Base-by-base conservation (phyloP, 331 rosid species). In the Quercus phellos region DNA sequence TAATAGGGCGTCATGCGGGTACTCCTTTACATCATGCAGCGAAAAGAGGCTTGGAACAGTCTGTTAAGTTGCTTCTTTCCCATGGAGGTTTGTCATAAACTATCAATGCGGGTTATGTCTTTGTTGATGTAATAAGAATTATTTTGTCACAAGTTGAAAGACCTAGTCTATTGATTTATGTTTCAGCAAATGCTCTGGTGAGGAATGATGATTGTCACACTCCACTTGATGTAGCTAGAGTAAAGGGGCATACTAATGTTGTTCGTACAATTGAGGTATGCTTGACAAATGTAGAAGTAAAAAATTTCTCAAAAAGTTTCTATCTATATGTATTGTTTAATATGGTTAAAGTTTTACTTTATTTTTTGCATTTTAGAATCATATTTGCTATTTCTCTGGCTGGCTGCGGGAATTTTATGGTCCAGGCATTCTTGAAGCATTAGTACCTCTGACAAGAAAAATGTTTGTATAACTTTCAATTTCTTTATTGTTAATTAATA, bases 21-120 rank as follows among this genome's bases (percentile, higher is more conserved):
- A 59, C 81, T 29, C 81, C 81, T 78, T 78, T 71, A 66, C 81
- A 78, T 54, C 81, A 78, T 78, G 81, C 77, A 13, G 82, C 55
- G 13, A 59, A 60, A 60, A 60, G 72, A 60, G 73, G 82, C 55
- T 38, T 61, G 12, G 72, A 50, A 6, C 53, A 21, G 46, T 46
- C 34, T 42, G 66, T 78, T 29, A 54, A 50, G 72, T 59, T 78
- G 27, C 82, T 78, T 71, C 76, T 78, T 46, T 78, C 77, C 24
- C 55, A 18, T 42, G 67, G 77, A 78, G 82, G 82, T 71, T 64
- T 55, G 50, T 70, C 54, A 50, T 54, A 55, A 55, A 10, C 53
- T 70, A 2, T 46, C 19, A 58, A 46, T 70, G 11, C 34, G 34
- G 22, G 51, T 70, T 68, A 9, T 19, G 53, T 27, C 27, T 64